phyloP scores from a whole-genome alignment of 2,329 filamentous ascomycete species.

The Ascochyta rabiei region DNA sequence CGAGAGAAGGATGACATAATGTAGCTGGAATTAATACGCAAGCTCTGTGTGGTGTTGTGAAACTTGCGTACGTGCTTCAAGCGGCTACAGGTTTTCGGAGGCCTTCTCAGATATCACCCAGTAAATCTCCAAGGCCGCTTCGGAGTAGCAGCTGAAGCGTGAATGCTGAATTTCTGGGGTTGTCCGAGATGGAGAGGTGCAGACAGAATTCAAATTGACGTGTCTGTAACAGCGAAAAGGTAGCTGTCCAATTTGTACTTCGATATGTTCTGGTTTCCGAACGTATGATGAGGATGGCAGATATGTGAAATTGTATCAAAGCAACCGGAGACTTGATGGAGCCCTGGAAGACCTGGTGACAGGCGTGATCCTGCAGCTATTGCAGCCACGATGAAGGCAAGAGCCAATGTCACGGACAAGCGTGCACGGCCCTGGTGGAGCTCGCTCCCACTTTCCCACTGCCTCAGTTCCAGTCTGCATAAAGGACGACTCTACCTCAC shows the following conservation, averaged over 20 bases:
- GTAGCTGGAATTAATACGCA: neutral
- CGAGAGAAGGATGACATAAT: conserved; percentile 22
- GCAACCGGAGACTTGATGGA: neutral
- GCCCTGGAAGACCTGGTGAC: neutral
- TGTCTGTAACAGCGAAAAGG: neutral
- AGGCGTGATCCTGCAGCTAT: neutral
- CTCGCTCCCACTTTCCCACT: conserved; percentile 25
- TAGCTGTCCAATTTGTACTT: no score
- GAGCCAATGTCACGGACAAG: conserved; percentile 23
- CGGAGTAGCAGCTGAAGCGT: neutral
- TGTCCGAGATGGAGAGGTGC: neutral
- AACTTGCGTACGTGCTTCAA: neutral
- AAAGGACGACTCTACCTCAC: conserved; percentile 33
- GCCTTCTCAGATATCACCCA: neutral
- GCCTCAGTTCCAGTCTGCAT: conserved; percentile 36
- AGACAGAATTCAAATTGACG: neutral
- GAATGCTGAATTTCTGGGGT: neutral
- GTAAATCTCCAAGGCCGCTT: neutral
- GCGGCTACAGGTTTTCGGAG: neutral
- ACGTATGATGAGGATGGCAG: neutral
- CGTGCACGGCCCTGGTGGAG: conserved; percentile 20
- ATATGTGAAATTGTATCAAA: neutral
- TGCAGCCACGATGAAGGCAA: conserved; percentile 3
- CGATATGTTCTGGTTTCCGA: neutral
- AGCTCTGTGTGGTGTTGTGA: neutral